Base-by-base conservation (phyloP, 1,139 yeast species). In the Yamadazyma trypodendri region DNA sequence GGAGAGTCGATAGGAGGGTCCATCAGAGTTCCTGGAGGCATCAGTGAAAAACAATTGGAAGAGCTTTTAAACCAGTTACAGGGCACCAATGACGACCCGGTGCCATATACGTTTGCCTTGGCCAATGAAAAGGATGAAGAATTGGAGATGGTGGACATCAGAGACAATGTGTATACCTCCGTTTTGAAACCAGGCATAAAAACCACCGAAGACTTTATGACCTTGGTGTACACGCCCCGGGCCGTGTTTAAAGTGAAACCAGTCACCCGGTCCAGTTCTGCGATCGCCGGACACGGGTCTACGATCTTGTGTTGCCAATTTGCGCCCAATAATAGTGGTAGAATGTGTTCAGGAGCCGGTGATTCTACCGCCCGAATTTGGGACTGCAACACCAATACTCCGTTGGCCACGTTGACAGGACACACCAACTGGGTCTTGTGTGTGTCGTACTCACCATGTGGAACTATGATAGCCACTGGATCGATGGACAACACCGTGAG, bases 311-410 rank as follows among this genome's bases (percentile, higher is more conserved):
- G 96, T 42, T 84, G 94, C 34, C 92, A 86, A 48, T 92, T 94
- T 72, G 95, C 98, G 1, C 98, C 98, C 24, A 77, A 85, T 54
- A 83, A 92, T 28, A 80, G 94, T 11, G 75, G 92, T 4, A 70
- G 90, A 49, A 81, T 92, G 84, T 94, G 88, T 33, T 84, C 97
- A 0, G 99, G 98, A 32, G 89, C 97, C 7, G 99, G 99, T 32
- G 99, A 92, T 59, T 79, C 85, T 31, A 90, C 97, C n/a, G 97
- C 97, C 3, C 73, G 97, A 55, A 79, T 92, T 37, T 92, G 99
- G 99, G 97, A 90, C 61, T 86, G 96, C 60, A 85, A 88, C 54
- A 90, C 97, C 0, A 95, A 87, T 52, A 92, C 98, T 0, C 96
- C 97, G 4, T 67, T 81, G 55, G 75, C 79, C 43, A 87, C 95